Evolutionary conservation across 495 filamentous ascomycete genomes (phyloP).

Genomic region (Talaromyces trachyspermus): DNA sequence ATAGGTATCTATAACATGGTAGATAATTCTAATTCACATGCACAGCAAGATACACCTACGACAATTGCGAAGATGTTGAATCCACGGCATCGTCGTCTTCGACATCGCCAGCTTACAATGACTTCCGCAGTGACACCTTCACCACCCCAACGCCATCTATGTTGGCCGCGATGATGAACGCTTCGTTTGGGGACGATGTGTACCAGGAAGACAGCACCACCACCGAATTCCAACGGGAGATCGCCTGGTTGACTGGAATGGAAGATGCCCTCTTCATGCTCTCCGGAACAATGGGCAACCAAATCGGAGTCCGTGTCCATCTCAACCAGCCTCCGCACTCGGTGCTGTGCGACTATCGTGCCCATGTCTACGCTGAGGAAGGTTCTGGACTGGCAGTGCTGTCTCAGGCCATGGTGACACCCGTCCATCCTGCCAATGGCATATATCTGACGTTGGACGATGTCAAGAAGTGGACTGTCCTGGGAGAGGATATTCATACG

Average conservation of each 20-base stretch:
- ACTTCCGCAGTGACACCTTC: conserved; percentile 51
- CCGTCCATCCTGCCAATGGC: conserved; percentile 54
- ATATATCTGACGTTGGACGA: conserved; percentile 64
- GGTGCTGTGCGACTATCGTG: conserved; percentile 59
- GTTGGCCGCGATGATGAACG: conserved; percentile 52
- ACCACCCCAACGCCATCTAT: conserved; percentile 69
- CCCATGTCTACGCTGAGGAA: conserved; percentile 63
- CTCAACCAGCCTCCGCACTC: conserved; percentile 64
- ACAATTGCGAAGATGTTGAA: neutral
- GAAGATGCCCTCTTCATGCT: conserved; percentile 65
- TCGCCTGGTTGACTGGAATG: conserved; percentile 61
- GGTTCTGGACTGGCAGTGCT: conserved; percentile 62
- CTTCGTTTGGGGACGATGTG: conserved; percentile 64
- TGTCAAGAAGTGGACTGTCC: conserved; percentile 41
- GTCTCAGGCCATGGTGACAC: conserved; percentile 51
- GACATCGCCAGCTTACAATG: conserved; percentile 9
- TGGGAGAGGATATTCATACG: conserved; percentile 27
- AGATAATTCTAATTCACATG: neutral
- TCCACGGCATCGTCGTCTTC: no score
- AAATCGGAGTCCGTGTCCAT: conserved; percentile 60
- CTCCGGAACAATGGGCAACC: conserved; percentile 82
- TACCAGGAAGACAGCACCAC: conserved; percentile 61
- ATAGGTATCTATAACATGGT: no score
- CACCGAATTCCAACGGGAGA: conserved; percentile 52
- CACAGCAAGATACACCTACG: neutral